These are phyloP conservation scores for Ajuga chamaepitys DNA, from an alignment of 257 asterid genomes.

Conservation along the genomic window DNA sequence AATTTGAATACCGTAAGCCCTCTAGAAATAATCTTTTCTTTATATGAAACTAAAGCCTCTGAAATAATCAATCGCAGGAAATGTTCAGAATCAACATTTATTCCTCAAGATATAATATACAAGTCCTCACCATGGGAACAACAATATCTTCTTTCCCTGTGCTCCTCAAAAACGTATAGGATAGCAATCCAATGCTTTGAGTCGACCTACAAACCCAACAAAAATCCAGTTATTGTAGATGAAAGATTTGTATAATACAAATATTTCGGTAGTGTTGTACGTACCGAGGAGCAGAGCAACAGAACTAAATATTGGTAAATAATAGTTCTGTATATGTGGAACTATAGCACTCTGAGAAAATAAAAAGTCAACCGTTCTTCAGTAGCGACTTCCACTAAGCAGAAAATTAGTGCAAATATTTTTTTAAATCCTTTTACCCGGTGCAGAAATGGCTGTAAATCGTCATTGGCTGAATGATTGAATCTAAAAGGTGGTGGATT, in stretches of 20 bases:
- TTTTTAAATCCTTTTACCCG: too few species aligned
- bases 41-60: too few species aligned
- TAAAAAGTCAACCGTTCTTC: too few species aligned
- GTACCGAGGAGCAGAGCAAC: neutral
- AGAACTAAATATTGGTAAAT: neutral
- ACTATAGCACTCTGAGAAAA: too few species aligned
- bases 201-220: constrained; percentile 44
- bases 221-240: neutral
- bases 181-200: constrained; percentile 81
- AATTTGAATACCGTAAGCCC: neutral
- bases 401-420: too few species aligned
- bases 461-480: too few species aligned
- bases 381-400: too few species aligned
- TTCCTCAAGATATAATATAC: neutral
- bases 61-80: neutral
- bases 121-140: constrained; percentile 77
- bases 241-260: neutral
- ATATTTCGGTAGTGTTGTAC: neutral
- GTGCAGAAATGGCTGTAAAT: too few species aligned
- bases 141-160: constrained; percentile 85
- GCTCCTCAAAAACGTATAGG: constrained; percentile 72
- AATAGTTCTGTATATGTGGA: too few species aligned
- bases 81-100: neutral
- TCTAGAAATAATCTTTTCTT: too few species aligned
- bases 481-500: too few species aligned